Base-by-base conservation (phyloP, 352 stramenopile species). In the Aphanomyces euteiches region DNA sequence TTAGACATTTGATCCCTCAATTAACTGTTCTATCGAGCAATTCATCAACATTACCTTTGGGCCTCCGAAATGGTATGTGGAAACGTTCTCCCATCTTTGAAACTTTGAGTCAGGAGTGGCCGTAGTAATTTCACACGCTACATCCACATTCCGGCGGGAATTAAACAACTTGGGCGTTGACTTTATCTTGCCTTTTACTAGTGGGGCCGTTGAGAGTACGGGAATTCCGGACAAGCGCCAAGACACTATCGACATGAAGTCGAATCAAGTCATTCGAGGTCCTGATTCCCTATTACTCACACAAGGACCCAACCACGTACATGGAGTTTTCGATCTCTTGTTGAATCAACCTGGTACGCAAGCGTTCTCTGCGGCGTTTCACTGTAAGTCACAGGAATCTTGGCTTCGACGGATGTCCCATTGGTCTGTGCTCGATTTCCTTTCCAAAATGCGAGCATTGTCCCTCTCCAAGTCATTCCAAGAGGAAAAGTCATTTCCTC, bases 261-360 rank as follows among this genome's bases (percentile, higher is more conserved):
- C 38, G 5, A 7, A 34, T 40, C 59, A 67, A 6, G 21, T 17
- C 59, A 54, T 67, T n/a, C 59, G 59, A 5, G 59, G 59, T 19
- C 37, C 37, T 21, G 59, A 67, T 28, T 40, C 59, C 15, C 38
- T 67, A 3, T 45, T 67, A 8, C 39, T 67, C 17, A 15, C 56
- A 40, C 37, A 67, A 19, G 59, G 34, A 28, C 59, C 59, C 5
- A 28, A 36, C 59, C 15, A 67, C 59, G 59, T 67, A 10, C 59
- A 67, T 45, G 59, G 59, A 19, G 13, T 67, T 7, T 67, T 28
- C 41, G 59, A 67, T 45, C 19, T 67, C 6, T 39, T 67, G 39
- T 36, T 67, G 5, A 67, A 67, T 45, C 59, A 67, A 34, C 59
- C 59, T 17, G 59, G 59, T 67, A 8, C 1, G 19, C 37, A 13